Evolutionary conservation across 2,329 filamentous ascomycete genomes (phyloP).

Genomic region (Trichoderma lentiforme): DNA sequence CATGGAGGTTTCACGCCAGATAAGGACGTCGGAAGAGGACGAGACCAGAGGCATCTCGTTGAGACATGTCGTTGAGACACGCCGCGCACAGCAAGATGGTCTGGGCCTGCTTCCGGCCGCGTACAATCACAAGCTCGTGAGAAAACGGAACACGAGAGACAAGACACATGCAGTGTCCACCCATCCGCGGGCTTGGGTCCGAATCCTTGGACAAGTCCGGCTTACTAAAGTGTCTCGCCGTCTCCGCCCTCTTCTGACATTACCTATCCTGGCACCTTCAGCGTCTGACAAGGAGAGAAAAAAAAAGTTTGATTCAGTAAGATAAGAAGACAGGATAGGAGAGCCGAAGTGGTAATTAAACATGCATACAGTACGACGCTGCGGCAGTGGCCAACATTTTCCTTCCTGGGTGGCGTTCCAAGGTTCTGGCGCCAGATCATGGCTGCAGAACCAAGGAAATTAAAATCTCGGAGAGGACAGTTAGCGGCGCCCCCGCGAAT

Average conservation of each 20-base stretch:
- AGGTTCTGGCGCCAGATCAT: not conserved
- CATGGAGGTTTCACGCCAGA: not conserved
- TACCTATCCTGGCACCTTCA: not conserved
- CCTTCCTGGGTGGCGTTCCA: slow-evolving; percentile 8
- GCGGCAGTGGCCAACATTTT: not conserved
- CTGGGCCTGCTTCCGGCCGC: not conserved
- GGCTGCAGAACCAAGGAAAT: slow-evolving; percentile 11
- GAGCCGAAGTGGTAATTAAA: slow-evolving; percentile 6
- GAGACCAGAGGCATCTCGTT: not conserved
- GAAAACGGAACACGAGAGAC: not conserved
- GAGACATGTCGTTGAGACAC: not conserved
- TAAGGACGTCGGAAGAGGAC: not conserved
- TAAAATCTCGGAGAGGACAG: not conserved
- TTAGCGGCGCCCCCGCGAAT: slow-evolving; percentile 14
- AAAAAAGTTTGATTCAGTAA: not conserved
- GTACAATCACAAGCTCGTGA: slow-evolving; percentile 8
- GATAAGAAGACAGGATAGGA: not conserved
- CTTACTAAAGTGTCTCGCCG: slow-evolving; percentile 6
- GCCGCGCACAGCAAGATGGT: not conserved
- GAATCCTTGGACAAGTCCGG: slow-evolving; percentile 5
- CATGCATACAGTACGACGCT: not conserved
- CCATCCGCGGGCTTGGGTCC: slow-evolving; percentile 14
- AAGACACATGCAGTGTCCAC: not conserved
- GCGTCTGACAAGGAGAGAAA: not conserved
- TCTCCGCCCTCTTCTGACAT: not conserved